Evolutionary conservation across 257 asterid genomes (phyloP).

Genomic region (Misopates orontium): DNA sequence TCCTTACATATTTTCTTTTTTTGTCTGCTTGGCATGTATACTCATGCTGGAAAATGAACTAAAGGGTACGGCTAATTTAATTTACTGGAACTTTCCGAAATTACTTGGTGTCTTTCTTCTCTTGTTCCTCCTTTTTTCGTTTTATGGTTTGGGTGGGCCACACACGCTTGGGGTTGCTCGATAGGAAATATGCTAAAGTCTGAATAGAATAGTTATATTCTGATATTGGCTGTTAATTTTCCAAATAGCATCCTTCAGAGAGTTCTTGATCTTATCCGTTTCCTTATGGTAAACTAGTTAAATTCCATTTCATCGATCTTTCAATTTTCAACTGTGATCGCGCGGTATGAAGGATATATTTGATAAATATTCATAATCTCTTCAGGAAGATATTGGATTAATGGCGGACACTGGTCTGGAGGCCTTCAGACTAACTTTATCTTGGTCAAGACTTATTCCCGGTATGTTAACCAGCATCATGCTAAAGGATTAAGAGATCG

Average conservation of each 20-base stretch:
- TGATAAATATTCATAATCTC: not conserved
- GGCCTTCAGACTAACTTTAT: constrained; percentile 40
- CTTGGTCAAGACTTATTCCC: constrained; percentile 54
- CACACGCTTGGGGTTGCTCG: too few species aligned
- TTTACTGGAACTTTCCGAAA: not conserved
- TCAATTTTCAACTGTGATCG: not conserved
- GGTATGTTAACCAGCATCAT: constrained; percentile 29
- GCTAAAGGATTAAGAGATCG: not conserved
- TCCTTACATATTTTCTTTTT: not conserved
- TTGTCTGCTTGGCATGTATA: not conserved
- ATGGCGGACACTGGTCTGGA: constrained; percentile 40
- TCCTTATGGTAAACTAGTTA: not conserved
- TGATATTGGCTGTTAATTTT: not conserved
- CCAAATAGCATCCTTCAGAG: too few species aligned
- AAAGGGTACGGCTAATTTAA: too few species aligned
- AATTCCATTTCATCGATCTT: not conserved
- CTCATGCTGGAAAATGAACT: too few species aligned
- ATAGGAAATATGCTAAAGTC: too few species aligned
- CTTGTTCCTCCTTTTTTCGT: too few species aligned
- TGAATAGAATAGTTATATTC: too few species aligned
- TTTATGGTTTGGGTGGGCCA: too few species aligned
- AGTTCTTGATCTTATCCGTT: not conserved
- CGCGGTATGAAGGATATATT: not conserved
- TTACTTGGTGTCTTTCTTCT: too few species aligned
- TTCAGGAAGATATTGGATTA: constrained; percentile 40